Base-by-base conservation (phyloP, 2,329 filamentous ascomycete species). In the Sporothrix curviconia region DNA sequence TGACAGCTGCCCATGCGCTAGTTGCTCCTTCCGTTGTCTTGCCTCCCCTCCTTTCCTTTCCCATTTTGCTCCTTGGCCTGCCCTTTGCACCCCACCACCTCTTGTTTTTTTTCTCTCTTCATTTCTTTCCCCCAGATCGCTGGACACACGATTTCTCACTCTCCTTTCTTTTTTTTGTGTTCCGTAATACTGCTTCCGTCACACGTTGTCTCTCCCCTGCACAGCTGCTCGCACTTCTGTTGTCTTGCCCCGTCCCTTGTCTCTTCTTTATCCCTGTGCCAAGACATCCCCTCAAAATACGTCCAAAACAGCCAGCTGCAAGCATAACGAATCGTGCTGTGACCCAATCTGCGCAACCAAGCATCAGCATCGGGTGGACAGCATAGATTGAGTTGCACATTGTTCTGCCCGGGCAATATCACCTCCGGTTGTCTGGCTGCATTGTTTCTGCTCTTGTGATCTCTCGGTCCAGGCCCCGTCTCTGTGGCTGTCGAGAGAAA, bases 351-450 rank as follows among this genome's bases (percentile, higher is more conserved):
- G 39, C 40, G 19, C 40, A 40, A 47, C 42, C 42, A 49, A n/a
- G n/a, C n/a, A n/a, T n/a, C n/a, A 49, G 43, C 42, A 42, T 30
- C 9, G 30, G 32, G 30, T 46, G 56, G 17, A 37, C 42, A 43
- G 50, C 43, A 55, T 54, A 54, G 37, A 58, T 43, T 50, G 50
- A 24, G 51, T 55, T 42, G 44, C 57, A 55, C 46, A 44, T 36
- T n/a, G 24, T 40, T 32, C 37, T 22, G 32, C 28, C 25, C 51
- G 15, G 15, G 39, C 39, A 43, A 34, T 12, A 37, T 39, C 15
- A 19, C 30, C 32, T 19, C 22, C 40, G 40, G 30, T 4, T n/a
- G 19, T 30, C 42, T 39, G n/a, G 22, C 25, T 12, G 28, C 9
- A 34, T 15, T 19, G 28, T 4, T 30, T 44, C 42, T 32, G 15